Evolutionary conservation across 768 basidiomycete genomes (phyloP).

Genomic region (Leccinum fibrillosum): DNA sequence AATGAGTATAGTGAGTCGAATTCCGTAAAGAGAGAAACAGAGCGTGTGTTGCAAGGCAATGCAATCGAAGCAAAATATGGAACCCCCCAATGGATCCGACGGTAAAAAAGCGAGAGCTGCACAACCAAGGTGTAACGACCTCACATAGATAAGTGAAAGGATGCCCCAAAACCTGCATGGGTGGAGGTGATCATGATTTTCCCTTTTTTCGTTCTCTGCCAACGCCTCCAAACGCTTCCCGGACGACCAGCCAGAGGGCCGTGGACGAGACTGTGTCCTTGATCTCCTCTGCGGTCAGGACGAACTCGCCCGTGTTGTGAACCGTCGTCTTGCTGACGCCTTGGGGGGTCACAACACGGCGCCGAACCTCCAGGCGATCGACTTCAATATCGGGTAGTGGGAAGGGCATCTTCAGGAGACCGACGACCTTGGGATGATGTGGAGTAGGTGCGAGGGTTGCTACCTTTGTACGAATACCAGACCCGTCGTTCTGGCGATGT

Average conservation of each 20-base stretch:
- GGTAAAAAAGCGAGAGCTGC: slow-evolving; percentile 5
- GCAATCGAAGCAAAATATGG: slow-evolving; percentile 9
- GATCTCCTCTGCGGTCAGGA: slow-evolving; percentile 86
- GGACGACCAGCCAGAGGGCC: slow-evolving; percentile 85
- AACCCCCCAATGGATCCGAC: slow-evolving; percentile 16
- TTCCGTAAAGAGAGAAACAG: slow-evolving; percentile 1
- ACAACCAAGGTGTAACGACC: slow-evolving; percentile 6
- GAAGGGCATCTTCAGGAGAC: slow-evolving; percentile 87
- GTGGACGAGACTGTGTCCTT: slow-evolving; percentile 90
- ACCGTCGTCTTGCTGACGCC: slow-evolving; percentile 25
- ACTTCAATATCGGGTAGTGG: slow-evolving; percentile 82
- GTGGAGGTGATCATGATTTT: slow-evolving; percentile 44
- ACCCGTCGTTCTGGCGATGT: slow-evolving; percentile 4
- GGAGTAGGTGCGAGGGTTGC: slow-evolving; percentile 89
- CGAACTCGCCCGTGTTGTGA: slow-evolving; percentile 34
- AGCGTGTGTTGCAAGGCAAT: neutral
- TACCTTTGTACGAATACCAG: slow-evolving; percentile 52
- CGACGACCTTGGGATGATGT: slow-evolving; percentile 94
- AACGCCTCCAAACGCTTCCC: slow-evolving; percentile 90
- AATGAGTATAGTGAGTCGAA: slow-evolving; percentile 11
- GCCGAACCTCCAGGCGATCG: slow-evolving; percentile 51
- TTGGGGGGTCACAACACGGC: slow-evolving; percentile 39
- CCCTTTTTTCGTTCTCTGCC: slow-evolving; percentile 77
- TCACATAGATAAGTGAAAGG: slow-evolving; percentile 16
- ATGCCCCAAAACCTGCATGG: neutral